Base-by-base conservation (phyloP, 257 asterid genomes). In the Forsythia suspensa region DNA sequence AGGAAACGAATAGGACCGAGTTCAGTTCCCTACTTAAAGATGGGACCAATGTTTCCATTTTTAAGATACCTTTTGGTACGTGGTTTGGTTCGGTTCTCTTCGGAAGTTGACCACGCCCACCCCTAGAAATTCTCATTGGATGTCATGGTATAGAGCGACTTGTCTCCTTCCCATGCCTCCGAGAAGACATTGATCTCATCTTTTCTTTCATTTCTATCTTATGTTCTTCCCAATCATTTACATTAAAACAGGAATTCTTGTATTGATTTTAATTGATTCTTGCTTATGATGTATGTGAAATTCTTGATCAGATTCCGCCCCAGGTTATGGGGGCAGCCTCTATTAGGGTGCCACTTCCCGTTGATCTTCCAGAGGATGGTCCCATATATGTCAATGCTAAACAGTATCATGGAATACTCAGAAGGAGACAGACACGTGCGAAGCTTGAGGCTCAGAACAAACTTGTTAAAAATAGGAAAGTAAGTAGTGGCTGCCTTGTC, bases 381-480 rank as follows among this genome's bases (percentile, higher is more conserved):
- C 98, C 97, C 63, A 91, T 93, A 20, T 95, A 87, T 61, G 99
- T 95, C 69, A 95, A 95, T 63, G 97, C 99, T 3, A 95, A 94
- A 43, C 98, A 95, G 85, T 95, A 93, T 82, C 91, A 89, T 70
- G 97, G 91, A 75, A 95, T 95, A 81, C 88, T 95, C 40, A 83
- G 98, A 75, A 88, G 99, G 84, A 89, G 98, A 44, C 96, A 91
- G 80, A 89, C 87, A 16, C 94, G 98, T 7, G 97, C 98, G 8
- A 95, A 92, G 87, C 97, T 93, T 18, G 98, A 95, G 85, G 97
- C 97, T 61, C 96, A 91, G 71, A 93, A 95, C 90, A 90, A 89
- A 82, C 96, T 95, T 21, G 87, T 88, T 80, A 95, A 92, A 81
- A 85, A 74, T 69, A 87, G 98, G 79, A 93, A 85, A 86, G 99